phyloP scores from a whole-genome alignment of 1,284 basidiomycete genomes.

The Puccinia coronata region DNA sequence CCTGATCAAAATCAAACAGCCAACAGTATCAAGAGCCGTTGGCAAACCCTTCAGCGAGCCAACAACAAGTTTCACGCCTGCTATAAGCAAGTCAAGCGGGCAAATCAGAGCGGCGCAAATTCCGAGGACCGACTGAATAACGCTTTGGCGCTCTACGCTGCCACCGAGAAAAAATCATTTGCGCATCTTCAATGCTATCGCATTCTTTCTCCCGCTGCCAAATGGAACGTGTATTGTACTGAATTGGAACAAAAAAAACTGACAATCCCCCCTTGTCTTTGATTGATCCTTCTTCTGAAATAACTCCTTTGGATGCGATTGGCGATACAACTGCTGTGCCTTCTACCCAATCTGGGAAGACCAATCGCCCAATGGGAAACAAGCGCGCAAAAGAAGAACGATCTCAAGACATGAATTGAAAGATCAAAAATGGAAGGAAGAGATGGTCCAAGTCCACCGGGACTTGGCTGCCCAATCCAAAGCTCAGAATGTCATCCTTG shows the following conservation, averaged over 20 bases:
- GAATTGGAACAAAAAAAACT: neutral
- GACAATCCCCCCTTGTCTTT: neutral
- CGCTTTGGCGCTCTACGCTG: neutral
- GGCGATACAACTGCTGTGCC: neutral
- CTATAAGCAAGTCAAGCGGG: neutral
- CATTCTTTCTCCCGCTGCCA: neutral
- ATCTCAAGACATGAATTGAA: neutral
- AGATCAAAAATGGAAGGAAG: neutral
- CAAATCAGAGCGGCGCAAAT: neutral
- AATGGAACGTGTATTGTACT: neutral
- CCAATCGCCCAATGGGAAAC: neutral
- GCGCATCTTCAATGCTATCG: neutral
- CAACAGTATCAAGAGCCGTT: conserved; percentile 9
- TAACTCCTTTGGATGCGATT: neutral
- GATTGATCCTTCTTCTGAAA: neutral
- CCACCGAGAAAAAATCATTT: neutral
- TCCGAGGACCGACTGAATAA: neutral
- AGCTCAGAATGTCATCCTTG: neutral
- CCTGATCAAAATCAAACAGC: neutral
- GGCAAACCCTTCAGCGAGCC: neutral
- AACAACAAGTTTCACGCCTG: conserved; percentile 10
- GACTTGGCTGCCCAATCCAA: neutral
- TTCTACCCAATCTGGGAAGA: neutral
- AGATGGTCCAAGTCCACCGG: neutral
- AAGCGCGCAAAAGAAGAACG: neutral